These are phyloP conservation scores for Anacardium occidentale DNA, from an alignment of 345 rosid species.

Conservation along the genomic window DNA sequence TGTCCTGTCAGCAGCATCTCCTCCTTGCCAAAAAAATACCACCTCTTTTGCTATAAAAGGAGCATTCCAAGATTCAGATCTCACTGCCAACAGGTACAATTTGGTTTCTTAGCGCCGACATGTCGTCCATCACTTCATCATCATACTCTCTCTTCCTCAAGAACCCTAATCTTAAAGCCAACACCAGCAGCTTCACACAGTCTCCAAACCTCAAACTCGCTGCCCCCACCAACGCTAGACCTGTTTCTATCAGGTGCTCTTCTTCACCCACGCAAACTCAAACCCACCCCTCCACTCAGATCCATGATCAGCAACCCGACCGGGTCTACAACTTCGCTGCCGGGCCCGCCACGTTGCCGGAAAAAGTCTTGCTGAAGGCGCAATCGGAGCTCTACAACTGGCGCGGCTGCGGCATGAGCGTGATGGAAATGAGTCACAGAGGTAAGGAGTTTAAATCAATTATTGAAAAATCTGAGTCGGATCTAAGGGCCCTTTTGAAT, in stretches of 20 bases:
- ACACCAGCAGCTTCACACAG: background rate
- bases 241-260: constrained; percentile 45
- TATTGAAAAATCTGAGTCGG: constrained; percentile 83
- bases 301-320: constrained; percentile 37
- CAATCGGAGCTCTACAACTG: constrained; percentile 85
- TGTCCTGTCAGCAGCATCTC: background rate
- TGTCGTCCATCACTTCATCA: constrained; percentile 39
- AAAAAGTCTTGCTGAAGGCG: constrained; percentile 68
- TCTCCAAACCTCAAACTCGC: constrained; percentile 22
- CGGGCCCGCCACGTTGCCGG: constrained; percentile 82
- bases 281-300: constrained; percentile 25
- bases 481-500: constrained; percentile 68
- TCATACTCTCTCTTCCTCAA: constrained; percentile 44
- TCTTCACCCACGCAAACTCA: constrained; percentile 16
- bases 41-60: background rate
- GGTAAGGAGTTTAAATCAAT: constrained; percentile 87
- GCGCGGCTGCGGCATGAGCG: constrained; percentile 96
- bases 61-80: background rate
- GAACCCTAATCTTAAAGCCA: constrained; percentile 23
- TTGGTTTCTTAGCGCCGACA: constrained; percentile 5
- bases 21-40: too few species aligned
- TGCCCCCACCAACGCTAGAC: constrained; percentile 23
- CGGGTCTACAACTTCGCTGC: constrained; percentile 91
- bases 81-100: background rate
- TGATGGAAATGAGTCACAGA: constrained; percentile 98